These are phyloP conservation scores for Martensiomyces pterosporus DNA, from an alignment of 192 early-diverging fungal species.

Conservation along the genomic window DNA sequence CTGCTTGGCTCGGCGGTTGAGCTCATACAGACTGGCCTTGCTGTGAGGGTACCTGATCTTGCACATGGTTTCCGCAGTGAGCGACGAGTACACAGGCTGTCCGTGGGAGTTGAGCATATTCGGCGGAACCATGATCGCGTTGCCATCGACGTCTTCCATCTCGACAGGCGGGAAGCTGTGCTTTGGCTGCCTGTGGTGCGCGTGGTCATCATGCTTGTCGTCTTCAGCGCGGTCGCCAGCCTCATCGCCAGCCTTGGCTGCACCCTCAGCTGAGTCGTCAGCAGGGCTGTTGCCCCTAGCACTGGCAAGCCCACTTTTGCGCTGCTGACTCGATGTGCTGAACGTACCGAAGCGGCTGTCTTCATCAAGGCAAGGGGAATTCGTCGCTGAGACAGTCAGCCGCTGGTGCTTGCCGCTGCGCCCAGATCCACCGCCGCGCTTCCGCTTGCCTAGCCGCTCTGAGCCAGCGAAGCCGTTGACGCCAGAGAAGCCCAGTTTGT, in stretches of 20 bases:
- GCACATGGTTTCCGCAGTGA: conserved; percentile 33
- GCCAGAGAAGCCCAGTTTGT: no score
- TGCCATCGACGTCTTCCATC: conserved; percentile 33
- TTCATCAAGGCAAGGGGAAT: conserved; percentile 29
- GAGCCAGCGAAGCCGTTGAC: no score
- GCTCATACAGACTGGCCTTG: conserved; percentile 29
- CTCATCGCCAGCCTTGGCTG: not conserved
- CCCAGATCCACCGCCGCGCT: conserved; percentile 4
- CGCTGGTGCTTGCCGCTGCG: conserved; percentile 24
- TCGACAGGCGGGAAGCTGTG: conserved; percentile 34
- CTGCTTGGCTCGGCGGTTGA: conserved; percentile 46
- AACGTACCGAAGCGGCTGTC: conserved; percentile 9
- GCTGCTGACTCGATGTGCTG: no score
- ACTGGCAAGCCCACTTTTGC: not conserved
- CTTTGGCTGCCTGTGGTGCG: conserved; percentile 12
- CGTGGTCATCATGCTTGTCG: conserved; percentile 1
- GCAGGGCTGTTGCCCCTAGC: not conserved
- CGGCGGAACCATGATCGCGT: conserved; percentile 27
- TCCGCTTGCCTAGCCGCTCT: no score
- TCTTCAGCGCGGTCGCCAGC: not conserved
- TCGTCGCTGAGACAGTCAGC: conserved; percentile 32
- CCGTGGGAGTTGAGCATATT: conserved; percentile 35
- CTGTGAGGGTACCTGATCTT: conserved; percentile 42
- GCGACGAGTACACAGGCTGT: conserved; percentile 44
- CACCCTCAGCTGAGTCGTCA: not conserved